Base-by-base conservation (phyloP, 2,329 filamentous ascomycete species). In the Fusarium camptoceras region DNA sequence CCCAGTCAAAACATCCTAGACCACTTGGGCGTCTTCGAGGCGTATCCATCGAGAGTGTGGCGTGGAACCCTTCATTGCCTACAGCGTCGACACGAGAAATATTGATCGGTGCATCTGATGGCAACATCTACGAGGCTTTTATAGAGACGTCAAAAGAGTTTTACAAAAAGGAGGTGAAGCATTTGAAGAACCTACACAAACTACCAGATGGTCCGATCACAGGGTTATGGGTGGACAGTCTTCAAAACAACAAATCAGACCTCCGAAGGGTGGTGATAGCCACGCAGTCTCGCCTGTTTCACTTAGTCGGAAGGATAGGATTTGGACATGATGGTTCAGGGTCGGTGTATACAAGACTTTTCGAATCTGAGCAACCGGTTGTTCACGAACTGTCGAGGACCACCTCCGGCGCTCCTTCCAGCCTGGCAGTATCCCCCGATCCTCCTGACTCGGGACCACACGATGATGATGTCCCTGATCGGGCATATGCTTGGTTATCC, bases 71-170 rank as follows among this genome's bases (percentile, higher is more conserved):
- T 2, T 94, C 93, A 5, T 85, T 95, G 49, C 96, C 96, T 7
- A 98, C 95, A 11, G 93, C 94, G 5, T 97, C 94, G 3, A 99
- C 96, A 5, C 87, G 96, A 60, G 96, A 99, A 83, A 98, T 99
- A 39, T 83, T 99, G 11, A 82, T 99, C 31, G 96, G 96, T 34
- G 91, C 94, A 12, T 89, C 92, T n/a, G 96, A 98, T 81, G 96
- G 96, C 27, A 96, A 94, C 79, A 89, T 99, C 31, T 98, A 97
- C 81, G 96, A 99, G 81, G 91, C 91, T 20, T 98, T 94, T 75
- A 95, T 99, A 76, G 96, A 99, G 80, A 94, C 94, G 6, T 92
- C 94, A 16, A 94, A 92, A 50, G 96, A 98, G 78, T 98, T 98
- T 81, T 98, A 98, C 81, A 89, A 94, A 72, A 92, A 95, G 77